Percentiles rank a stretch among this genome's conserved stretches.
phyloP scores from a whole-genome alignment of 1,284 basidiomycete genomes.

The Testicularia cyperi region DNA sequence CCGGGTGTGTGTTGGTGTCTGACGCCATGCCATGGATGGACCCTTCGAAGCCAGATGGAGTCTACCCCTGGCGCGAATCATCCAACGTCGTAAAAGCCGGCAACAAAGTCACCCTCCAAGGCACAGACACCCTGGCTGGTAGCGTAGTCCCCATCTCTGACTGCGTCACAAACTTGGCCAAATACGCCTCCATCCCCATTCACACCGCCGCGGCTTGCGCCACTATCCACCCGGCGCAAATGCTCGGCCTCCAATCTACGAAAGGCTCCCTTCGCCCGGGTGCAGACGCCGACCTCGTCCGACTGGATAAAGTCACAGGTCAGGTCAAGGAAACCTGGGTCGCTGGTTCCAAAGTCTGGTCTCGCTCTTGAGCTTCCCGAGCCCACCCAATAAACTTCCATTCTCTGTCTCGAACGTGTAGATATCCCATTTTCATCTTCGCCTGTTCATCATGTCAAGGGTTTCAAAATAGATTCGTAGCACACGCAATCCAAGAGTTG shows the following conservation, averaged over 20 bases:
- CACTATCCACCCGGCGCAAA: slow-evolving; percentile 78
- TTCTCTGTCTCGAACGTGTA: too few relatives aligned
- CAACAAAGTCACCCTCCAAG: slow-evolving; percentile 76
- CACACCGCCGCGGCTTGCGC: slow-evolving; percentile 81
- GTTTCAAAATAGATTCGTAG: too few relatives aligned
- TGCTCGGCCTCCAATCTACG: slow-evolving; percentile 71
- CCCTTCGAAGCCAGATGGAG: slow-evolving; percentile 76
- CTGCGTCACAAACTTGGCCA: slow-evolving; percentile 78
- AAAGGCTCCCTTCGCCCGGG: slow-evolving; percentile 79
- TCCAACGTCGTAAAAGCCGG: slow-evolving; percentile 77
- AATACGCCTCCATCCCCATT: slow-evolving; percentile 77
- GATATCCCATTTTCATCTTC: too few relatives aligned
- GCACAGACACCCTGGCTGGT: slow-evolving; percentile 82
- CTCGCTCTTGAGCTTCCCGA: too few relatives aligned
- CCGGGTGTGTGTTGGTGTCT: slow-evolving; percentile 82
- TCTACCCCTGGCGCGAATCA: slow-evolving; percentile 82
- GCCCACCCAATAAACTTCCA: too few relatives aligned
- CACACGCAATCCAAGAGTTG: too few relatives aligned
- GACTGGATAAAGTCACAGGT: slow-evolving; percentile 71
- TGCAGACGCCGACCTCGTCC: slow-evolving; percentile 75
- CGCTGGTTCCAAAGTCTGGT: slow-evolving; percentile 64
- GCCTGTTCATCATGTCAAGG: too few relatives aligned
- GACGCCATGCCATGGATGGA: slow-evolving; percentile 87
- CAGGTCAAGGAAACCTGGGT: slow-evolving; percentile 77
- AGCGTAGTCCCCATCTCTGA: slow-evolving; percentile 70